Conservation (phyloP, 768 basidiomycete species). For the Amanita pallidorosea region DNA sequence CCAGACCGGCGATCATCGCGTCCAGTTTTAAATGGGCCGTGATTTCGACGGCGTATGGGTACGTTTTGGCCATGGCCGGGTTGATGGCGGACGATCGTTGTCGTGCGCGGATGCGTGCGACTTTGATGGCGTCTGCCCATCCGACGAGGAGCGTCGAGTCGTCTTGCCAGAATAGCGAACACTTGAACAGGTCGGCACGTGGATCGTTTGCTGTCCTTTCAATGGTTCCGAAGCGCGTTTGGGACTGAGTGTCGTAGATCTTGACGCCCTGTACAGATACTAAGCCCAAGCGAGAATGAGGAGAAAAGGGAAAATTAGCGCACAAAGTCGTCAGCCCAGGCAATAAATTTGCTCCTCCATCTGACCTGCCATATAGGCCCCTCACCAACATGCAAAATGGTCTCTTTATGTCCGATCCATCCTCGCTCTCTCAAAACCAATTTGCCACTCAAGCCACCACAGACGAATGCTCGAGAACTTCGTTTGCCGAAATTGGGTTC, state of each 20-base stretch:
- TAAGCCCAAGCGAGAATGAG: neutral
- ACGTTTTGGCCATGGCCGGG: constrained; percentile 33
- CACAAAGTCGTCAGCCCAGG: constrained; percentile 93
- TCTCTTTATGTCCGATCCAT: constrained; percentile 94
- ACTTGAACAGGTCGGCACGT: constrained; percentile 91
- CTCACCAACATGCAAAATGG: constrained; percentile 69
- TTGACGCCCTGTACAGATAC: constrained; percentile 67
- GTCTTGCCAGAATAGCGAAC: constrained; percentile 86
- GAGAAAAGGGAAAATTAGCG: constrained; percentile 5
- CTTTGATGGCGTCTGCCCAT: constrained; percentile 92
- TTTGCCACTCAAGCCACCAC: constrained; percentile 85
- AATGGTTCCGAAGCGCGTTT: constrained; percentile 74
- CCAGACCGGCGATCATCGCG: constrained; percentile 89
- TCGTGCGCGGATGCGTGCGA: constrained; percentile 67
- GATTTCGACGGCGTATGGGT: constrained; percentile 73
- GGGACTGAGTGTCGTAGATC: constrained; percentile 77
- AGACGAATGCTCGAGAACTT: constrained; percentile 70
- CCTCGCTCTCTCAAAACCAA: constrained; percentile 89
- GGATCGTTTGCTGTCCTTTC: constrained; percentile 77
- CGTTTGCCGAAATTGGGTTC: constrained; percentile 85
- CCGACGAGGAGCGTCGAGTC: constrained; percentile 82
- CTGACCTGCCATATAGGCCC: constrained; percentile 90
- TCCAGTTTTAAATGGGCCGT: constrained; percentile 89
- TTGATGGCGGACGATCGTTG: constrained; percentile 29
- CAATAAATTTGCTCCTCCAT: constrained; percentile 84